These are phyloP conservation scores for Botrytis fabae DNA, from an alignment of 2,329 filamentous ascomycete species.

Conservation along the genomic window DNA sequence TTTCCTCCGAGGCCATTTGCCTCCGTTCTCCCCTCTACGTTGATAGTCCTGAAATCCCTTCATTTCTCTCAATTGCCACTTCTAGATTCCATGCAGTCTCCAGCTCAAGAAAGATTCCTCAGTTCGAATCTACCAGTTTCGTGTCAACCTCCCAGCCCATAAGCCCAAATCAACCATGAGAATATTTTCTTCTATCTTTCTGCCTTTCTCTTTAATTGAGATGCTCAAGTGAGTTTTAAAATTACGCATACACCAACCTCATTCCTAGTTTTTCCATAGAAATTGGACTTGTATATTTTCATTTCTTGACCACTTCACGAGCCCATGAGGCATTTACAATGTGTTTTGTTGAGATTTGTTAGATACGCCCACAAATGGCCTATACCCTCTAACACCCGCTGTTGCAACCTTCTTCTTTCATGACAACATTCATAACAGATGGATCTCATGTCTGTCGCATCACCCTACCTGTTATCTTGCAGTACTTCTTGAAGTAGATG, in stretches of 20 bases:
- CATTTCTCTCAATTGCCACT: neutral
- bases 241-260: neutral
- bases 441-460: neutral
- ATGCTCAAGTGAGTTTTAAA: neutral
- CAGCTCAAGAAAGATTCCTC: neutral
- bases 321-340: neutral
- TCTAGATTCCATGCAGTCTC: neutral
- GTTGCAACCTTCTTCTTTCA: neutral
- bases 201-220: neutral
- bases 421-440: neutral
- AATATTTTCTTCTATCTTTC: neutral
- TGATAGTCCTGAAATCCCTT: neutral
- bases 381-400: neutral
- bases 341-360: neutral
- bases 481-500: neutral
- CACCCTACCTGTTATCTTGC: neutral
- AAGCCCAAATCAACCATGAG: neutral
- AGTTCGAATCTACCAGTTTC: neutral
- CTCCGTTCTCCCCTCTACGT: neutral
- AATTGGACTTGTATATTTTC: neutral
- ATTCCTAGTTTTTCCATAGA: neutral
- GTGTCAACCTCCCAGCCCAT: neutral
- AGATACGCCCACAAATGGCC: neutral
- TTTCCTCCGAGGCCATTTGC: neutral
- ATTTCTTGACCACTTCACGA: neutral